phyloP scores from a whole-genome alignment of 768 basidiomycete genomes.

The Daedaleopsis nitida region DNA sequence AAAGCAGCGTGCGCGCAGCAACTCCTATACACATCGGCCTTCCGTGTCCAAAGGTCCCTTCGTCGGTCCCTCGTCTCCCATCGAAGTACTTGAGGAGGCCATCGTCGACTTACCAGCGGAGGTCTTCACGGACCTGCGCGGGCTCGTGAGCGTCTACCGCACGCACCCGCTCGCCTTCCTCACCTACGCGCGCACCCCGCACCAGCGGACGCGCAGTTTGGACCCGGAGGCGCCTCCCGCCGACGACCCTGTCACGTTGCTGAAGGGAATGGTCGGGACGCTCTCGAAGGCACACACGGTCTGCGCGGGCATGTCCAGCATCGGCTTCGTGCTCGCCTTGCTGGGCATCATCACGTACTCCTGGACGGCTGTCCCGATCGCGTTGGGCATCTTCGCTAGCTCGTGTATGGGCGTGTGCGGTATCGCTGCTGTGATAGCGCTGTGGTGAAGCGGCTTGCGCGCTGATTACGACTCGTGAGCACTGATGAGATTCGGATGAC shows the following conservation, averaged over 20 bases:
- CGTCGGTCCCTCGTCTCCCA: conserved; percentile 1
- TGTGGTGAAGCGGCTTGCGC: conserved; percentile 4
- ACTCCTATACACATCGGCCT: not conserved
- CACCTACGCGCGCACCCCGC: not conserved
- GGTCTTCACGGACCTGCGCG: conserved; percentile 19
- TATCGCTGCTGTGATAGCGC: conserved; percentile 8
- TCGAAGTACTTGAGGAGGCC: not conserved
- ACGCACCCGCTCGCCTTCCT: conserved; percentile 22
- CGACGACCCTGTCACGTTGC: conserved; percentile 5
- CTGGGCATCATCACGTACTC: conserved; percentile 23
- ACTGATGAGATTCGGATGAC: not conserved
- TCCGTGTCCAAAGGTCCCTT: conserved; percentile 5
- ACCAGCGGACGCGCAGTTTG: not conserved
- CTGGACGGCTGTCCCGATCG: conserved; percentile 25
- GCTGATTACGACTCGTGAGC: not conserved
- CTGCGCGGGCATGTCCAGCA: conserved; percentile 20
- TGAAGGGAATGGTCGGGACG: conserved; percentile 22
- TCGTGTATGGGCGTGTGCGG: conserved; percentile 25
- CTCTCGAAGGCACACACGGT: conserved; percentile 25
- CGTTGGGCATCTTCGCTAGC: conserved; percentile 25
- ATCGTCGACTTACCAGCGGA: conserved; percentile 19
- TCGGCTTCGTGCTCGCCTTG: conserved; percentile 21
- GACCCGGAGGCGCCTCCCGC: conserved; percentile 6
- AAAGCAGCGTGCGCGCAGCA: conserved; percentile 2
- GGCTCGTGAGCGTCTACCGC: conserved; percentile 23